Conservation (phyloP, 2,329 filamentous ascomycete species). For the Aspergillus fischeri region DNA sequence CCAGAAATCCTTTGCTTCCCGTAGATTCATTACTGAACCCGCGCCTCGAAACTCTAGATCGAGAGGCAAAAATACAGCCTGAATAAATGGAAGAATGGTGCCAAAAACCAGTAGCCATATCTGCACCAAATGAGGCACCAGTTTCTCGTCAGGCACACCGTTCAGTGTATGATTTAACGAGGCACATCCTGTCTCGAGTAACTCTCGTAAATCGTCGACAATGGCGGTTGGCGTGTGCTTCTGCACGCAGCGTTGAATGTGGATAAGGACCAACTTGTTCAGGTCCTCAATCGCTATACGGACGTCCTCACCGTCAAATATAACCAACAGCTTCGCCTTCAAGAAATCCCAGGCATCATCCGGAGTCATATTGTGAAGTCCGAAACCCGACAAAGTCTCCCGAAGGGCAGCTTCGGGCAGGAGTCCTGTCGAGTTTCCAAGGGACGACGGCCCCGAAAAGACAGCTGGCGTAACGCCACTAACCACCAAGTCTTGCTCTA, state of each 20-base stretch:
- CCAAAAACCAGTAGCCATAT: constrained; percentile 94
- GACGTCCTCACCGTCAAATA: constrained; percentile 63
- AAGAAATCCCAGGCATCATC: constrained; percentile 65
- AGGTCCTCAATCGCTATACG: constrained; percentile 63
- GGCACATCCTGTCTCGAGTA: constrained; percentile 69
- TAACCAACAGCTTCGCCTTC: constrained; percentile 59
- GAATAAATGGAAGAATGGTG: constrained; percentile 84
- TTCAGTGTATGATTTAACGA: constrained; percentile 80
- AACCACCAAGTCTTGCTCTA: constrained; percentile 27
- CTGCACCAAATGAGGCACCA: constrained; percentile 88
- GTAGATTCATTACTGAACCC: constrained; percentile 70
- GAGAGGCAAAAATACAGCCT: constrained; percentile 88
- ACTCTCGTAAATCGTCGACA: constrained; percentile 60
- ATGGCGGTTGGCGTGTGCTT: constrained; percentile 56
- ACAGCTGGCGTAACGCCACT: constrained; percentile 22
- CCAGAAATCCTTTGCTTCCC: constrained; percentile 89
- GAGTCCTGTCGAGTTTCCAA: constrained; percentile 29
- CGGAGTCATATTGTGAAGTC: constrained; percentile 64
- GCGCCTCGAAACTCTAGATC: constrained; percentile 89
- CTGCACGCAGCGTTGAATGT: constrained; percentile 60
- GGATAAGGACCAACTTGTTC: constrained; percentile 59
- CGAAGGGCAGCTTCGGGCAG: constrained; percentile 35
- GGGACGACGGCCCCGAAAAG: constrained; percentile 34
- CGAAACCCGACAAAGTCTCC: constrained; percentile 49
- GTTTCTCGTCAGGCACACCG: constrained; percentile 73